Conservation (phyloP, 805 yeast species). For the Yarrowia sp. region DNA sequence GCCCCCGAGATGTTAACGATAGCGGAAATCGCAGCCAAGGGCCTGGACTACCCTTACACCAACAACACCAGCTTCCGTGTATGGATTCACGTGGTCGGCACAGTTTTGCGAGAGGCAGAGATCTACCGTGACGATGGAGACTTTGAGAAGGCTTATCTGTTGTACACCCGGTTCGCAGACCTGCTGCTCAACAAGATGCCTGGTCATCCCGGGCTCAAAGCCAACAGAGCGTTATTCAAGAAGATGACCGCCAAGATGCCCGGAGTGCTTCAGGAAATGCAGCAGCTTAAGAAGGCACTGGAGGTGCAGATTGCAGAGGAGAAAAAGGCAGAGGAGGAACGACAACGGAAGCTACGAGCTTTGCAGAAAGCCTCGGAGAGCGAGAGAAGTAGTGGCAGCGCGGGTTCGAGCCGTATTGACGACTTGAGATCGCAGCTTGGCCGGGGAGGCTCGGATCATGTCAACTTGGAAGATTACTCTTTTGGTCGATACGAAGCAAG, state of each 20-base stretch:
- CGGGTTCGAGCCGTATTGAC: conserved; percentile 4
- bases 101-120: conserved; percentile 54
- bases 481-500: conserved; percentile 14
- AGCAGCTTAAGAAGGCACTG: conserved; percentile 41
- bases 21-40: conserved; percentile 26
- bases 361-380: conserved; percentile 1
- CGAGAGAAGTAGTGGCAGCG: not conserved
- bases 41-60: conserved; percentile 59
- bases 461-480: conserved; percentile 9
- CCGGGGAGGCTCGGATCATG: conserved; percentile 12
- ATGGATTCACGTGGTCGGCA: conserved; percentile 63
- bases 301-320: conserved; percentile 25
- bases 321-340: conserved; percentile 22
- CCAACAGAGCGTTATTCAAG: conserved; percentile 42
- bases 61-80: conserved; percentile 57
- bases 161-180: conserved; percentile 67
- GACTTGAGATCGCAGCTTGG: conserved; percentile 15
- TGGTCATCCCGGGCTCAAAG: conserved; percentile 52
- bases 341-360: conserved; percentile 9
- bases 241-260: conserved; percentile 44
- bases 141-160: conserved; percentile 59
- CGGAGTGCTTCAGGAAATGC: conserved; percentile 46
- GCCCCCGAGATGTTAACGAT: conserved; percentile 16
- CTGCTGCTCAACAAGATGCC: conserved; percentile 58
- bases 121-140: conserved; percentile 56